These are phyloP conservation scores for Dioscorea alata DNA, from an alignment of 106 monocot species.

Conservation along the genomic window DNA sequence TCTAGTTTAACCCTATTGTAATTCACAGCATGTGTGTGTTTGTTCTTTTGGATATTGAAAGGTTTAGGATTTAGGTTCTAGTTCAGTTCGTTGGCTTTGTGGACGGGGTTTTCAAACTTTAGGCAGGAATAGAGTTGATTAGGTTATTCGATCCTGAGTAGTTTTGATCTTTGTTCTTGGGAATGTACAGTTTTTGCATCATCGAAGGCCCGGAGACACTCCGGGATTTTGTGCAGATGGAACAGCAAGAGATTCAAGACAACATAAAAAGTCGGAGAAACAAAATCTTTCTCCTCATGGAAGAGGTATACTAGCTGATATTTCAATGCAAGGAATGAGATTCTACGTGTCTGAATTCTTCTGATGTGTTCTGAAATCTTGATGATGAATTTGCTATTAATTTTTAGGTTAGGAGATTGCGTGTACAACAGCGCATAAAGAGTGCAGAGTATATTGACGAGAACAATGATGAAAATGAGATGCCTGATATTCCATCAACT, in stretches of 20 bases:
- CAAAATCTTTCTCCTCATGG: slow-evolving; percentile 96
- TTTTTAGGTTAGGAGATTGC: slow-evolving; percentile 73
- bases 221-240: slow-evolving; percentile 77
- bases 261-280: slow-evolving; percentile 74
- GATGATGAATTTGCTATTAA: no score
- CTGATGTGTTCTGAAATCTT: not conserved
- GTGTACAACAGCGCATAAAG: slow-evolving; percentile 81
- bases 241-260: slow-evolving; percentile 86
- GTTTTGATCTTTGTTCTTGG: no score
- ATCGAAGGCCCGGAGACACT: slow-evolving; percentile 93
- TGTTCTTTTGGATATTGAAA: no score
- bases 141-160: no score
- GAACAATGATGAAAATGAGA: slow-evolving; percentile 65
- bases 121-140: no score
- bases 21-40: no score
- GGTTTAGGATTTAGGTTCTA: no score
- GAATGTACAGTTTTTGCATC: slow-evolving; percentile 67
- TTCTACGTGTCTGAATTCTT: not conserved
- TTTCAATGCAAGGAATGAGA: not conserved
- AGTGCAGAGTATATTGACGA: slow-evolving; percentile 38
- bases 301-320: slow-evolving; percentile 47
- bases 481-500: slow-evolving; percentile 90
- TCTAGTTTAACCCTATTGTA: no score
- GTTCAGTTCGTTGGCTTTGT: no score
- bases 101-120: no score